Percentiles rank a stretch among this genome's conserved stretches.
Conservation (phyloP, 2,329 filamentous ascomycete species). For the Phialophora verrucosa region DNA sequence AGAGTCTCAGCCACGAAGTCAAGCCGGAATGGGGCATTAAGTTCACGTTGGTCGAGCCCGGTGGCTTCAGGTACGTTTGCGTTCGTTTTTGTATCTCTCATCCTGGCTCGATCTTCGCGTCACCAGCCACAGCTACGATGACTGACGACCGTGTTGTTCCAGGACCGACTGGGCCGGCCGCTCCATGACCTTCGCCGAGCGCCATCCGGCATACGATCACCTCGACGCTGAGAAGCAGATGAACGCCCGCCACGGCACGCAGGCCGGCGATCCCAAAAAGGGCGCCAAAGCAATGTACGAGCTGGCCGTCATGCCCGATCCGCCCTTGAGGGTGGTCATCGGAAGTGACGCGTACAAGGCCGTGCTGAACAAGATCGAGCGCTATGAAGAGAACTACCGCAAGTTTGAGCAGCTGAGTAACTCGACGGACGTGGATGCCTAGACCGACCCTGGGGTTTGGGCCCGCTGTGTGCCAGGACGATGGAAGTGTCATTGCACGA, state of each 20-base stretch:
- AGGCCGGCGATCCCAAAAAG: slow-evolving; percentile 44
- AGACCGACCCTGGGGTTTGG: neutral
- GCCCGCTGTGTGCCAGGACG: neutral
- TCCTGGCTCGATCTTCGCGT: too few species aligned
- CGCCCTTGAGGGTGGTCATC: slow-evolving; percentile 35
- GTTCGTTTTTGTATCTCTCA: neutral
- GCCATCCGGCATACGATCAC: slow-evolving; percentile 40
- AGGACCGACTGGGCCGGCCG: slow-evolving; percentile 40
- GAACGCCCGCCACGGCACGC: slow-evolving; percentile 38
- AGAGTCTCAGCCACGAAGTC: slow-evolving; percentile 54
- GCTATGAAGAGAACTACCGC: slow-evolving; percentile 38
- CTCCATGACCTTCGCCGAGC: slow-evolving; percentile 36
- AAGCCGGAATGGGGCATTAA: slow-evolving; percentile 52
- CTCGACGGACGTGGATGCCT: slow-evolving; percentile 37
- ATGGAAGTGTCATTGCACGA: neutral
- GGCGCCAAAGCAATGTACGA: slow-evolving; percentile 45
- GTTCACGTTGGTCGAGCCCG: slow-evolving; percentile 41
- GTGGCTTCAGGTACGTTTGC: slow-evolving; percentile 38
- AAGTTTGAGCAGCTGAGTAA: slow-evolving; percentile 35
- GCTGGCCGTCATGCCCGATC: slow-evolving; percentile 36
- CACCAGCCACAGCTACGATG: neutral
- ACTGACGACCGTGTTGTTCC: neutral
- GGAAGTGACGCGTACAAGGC: slow-evolving; percentile 38
- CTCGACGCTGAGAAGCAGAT: slow-evolving; percentile 37
- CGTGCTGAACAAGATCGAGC: slow-evolving; percentile 37